Percentiles rank a stretch among this genome's conserved stretches.
phyloP scores from a whole-genome alignment of 257 asterid species.

The Scutellaria barbata region DNA sequence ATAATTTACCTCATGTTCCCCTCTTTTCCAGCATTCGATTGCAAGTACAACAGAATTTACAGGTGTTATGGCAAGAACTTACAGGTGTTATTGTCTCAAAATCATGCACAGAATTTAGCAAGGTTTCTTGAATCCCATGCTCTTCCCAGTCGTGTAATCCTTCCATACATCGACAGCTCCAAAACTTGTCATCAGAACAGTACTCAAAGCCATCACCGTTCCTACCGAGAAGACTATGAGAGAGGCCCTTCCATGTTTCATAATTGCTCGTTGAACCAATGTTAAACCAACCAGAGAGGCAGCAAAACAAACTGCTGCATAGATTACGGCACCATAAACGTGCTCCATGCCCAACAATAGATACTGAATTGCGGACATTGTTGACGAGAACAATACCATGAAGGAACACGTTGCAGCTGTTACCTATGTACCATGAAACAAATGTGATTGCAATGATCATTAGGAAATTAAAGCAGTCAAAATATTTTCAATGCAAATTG shows the following conservation, averaged over 20 bases:
- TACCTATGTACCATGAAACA: conserved; percentile 46
- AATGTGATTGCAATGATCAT: background rate
- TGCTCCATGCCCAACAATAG: conserved; percentile 78
- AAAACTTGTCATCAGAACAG: conserved; percentile 70
- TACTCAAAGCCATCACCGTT: conserved; percentile 79
- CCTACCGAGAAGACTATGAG: conserved; percentile 87
- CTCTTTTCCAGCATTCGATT: no score
- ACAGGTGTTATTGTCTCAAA: no score
- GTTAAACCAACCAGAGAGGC: conserved; percentile 66
- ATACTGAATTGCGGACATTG: conserved; percentile 86
- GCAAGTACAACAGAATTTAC: no score
- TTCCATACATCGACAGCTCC: conserved; percentile 80
- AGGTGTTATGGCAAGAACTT: no score
- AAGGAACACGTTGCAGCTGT: conserved; percentile 90
- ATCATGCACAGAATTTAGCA: conserved; percentile 44
- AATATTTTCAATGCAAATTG: background rate
- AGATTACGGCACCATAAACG: conserved; percentile 47
- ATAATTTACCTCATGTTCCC: no score
- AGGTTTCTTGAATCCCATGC: conserved; percentile 84
- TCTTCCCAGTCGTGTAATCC: conserved; percentile 63
- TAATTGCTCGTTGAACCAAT: conserved; percentile 63
- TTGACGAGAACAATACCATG: conserved; percentile 91
- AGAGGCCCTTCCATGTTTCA: conserved; percentile 76
- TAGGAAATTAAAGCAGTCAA: background rate
- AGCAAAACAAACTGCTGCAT: conserved; percentile 61